Evolutionary conservation across 2,329 filamentous ascomycete genomes (phyloP).

Genomic region (Epichloe brachyelytri): DNA sequence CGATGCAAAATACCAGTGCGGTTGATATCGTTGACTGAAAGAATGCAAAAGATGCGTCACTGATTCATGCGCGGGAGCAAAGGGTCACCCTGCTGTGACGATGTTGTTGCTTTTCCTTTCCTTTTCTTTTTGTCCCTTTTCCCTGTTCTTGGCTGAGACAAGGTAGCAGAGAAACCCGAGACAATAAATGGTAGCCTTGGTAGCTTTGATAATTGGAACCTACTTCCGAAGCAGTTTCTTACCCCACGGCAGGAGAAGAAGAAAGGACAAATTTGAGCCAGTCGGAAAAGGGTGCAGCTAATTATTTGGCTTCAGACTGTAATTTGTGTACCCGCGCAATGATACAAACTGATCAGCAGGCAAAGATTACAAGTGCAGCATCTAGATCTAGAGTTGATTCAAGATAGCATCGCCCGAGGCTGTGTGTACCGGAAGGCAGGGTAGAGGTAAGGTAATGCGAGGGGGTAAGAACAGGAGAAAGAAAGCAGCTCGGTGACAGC

Average conservation of each 20-base stretch:
- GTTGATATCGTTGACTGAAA: not conserved
- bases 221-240: not conserved
- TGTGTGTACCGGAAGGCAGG: not conserved
- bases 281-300: not conserved
- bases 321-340: not conserved
- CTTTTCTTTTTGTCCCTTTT: not conserved
- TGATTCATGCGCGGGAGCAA: not conserved
- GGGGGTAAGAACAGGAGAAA: not conserved
- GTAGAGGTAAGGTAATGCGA: not conserved
- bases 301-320: not conserved
- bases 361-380: not conserved
- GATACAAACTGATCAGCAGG: not conserved
- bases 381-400: not conserved
- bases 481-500: not conserved
- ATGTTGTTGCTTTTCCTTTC: not conserved
- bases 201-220: not conserved
- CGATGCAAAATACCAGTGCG: too few relatives aligned
- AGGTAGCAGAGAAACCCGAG: not conserved
- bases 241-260: not conserved
- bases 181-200: not conserved
- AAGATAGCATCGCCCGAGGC: not conserved
- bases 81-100: not conserved
- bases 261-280: conserved; percentile 4
- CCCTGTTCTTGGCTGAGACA: not conserved
- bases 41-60: not conserved